Conservation (phyloP, 2,329 filamentous ascomycete genomes). For the Cladosporium sp. region DNA sequence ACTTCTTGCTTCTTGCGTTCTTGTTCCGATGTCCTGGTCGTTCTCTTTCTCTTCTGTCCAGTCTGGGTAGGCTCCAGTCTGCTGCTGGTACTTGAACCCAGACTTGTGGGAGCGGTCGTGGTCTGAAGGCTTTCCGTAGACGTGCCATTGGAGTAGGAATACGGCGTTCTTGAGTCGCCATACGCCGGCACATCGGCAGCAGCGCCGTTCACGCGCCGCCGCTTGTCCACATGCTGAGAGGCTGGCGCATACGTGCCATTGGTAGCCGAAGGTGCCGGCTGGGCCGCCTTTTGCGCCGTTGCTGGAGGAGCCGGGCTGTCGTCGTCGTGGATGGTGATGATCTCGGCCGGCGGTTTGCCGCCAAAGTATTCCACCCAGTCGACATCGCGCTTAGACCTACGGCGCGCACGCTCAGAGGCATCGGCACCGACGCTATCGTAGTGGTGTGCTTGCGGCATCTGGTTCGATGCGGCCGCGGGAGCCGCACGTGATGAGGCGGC, state of each 20-base stretch:
- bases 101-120: conserved; percentile 75
- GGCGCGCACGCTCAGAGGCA: conserved; percentile 14
- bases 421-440: conserved; percentile 4
- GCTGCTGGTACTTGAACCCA: conserved; percentile 59
- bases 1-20: conserved; percentile 28
- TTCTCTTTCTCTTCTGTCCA: conserved; percentile 86
- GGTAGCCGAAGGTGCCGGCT: conserved; percentile 8
- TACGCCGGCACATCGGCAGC: conserved; percentile 23
- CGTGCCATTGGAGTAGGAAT: conserved; percentile 66
- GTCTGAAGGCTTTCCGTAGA: conserved; percentile 50
- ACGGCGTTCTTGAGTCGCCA: conserved; percentile 53
- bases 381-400: conserved; percentile 23
- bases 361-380: conserved; percentile 34
- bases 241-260: conserved; percentile 13
- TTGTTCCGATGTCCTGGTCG: conserved; percentile 43
- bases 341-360: conserved; percentile 39
- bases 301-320: conserved; percentile 28
- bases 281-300: conserved; percentile 11
- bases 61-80: conserved; percentile 61
- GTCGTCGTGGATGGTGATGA: conserved; percentile 49
- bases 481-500: conserved; percentile 10
- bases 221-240: conserved; percentile 61
- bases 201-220: conserved; percentile 55
- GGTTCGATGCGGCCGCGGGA: conserved; percentile 3
- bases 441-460: conserved; percentile 1